Base-by-base conservation (phyloP, 208 protist species). In the Trypanosoma avium region DNA sequence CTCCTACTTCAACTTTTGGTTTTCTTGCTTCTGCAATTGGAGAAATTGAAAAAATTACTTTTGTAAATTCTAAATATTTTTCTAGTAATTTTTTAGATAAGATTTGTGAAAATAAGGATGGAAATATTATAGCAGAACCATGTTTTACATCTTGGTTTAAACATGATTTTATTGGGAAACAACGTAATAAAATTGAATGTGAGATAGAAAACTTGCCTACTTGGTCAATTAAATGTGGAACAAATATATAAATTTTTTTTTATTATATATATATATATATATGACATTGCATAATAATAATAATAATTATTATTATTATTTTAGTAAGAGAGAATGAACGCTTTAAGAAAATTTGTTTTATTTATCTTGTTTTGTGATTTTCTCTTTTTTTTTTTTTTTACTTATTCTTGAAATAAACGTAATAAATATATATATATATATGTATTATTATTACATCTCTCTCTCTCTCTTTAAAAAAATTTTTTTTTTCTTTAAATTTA, bases 1-100 rank as follows among this genome's bases (percentile, higher is more conserved):
- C 67, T 4, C 66, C 72, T 30, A 49, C 9, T 15, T 78, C 67
- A 30, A 78, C 72, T 22, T 78, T 62, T 67, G 72, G 72, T 9
- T 66, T 70, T 55, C 56, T 70, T 65, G 53, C 66, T 36, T 46
- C 72, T 15, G 66, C 63, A 4, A 63, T 26, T 17, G 64, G 56
- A 24, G 58, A 63, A 29, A 42, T 68, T 52, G 42, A 65, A n/a
- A 24, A n/a, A 26, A 55, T 78, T 27, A 67, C 50, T 15, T 8
- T 62, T 38, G 42, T 62, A 21, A 50, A 24, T 49, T 22, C 26
- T 40, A 67, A 13, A 40, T 3, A 26, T 15, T 27, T 15, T 36
- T 49, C 27, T 33, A 26, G 5, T 19, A 30, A 13, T 26, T 21
- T 38, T 13, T 7, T 35, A 24, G 26, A 67, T 5, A 38, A 46